Base-by-base conservation (phyloP, 108 stramenopile genomes). In the Phaeodactylum tricornutum region DNA sequence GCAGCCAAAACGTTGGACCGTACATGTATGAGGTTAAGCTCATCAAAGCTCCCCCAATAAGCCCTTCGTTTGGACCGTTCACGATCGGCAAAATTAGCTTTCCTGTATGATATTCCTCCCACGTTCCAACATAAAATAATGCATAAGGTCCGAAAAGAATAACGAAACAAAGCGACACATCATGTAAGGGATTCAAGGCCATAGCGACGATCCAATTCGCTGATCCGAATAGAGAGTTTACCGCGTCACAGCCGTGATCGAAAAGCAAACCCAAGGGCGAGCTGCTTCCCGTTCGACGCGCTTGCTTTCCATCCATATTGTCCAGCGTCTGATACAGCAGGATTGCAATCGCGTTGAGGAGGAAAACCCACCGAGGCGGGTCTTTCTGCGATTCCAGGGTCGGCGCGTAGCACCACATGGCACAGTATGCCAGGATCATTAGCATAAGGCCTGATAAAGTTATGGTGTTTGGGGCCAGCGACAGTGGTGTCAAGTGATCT, bases 231-330 rank as follows among this genome's bases (percentile, higher is more conserved):
- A 85, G 75, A 34, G 53, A 59, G 57, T 92, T 92, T 32, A 95
- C 59, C 3, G 98, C 92, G 70, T 98, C 98, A 47, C 89, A 94
- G 22, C 93, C 96, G 59, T 98, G 98, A 67, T 98, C 98, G 57
- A 97, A 96, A 22, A 98, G 59, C 43, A 95, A 71, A 4, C 98
- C 98, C 31, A 99, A 53, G 0, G 98, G 95, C 47, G 77, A 81
- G 38, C 81, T 80, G 20, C 79, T 77, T 34, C 67, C 67, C 2
- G 98, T 98, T 29, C 86, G 66, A 36, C 95, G 69, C 0, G 95
- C 93, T 59, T 98, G 98, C 59, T 97, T 98, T 21, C 98, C 98
- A 64, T 98, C 98, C 81, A 98, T 95, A 49, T 93, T 93, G 73
- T 98, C 98, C 36, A 98, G 60, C 23, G 95, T 96, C 61, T 98